These are phyloP conservation scores for Wickerhamomyces queroliae DNA, from an alignment of 805 yeast genomes.

Conservation along the genomic window DNA sequence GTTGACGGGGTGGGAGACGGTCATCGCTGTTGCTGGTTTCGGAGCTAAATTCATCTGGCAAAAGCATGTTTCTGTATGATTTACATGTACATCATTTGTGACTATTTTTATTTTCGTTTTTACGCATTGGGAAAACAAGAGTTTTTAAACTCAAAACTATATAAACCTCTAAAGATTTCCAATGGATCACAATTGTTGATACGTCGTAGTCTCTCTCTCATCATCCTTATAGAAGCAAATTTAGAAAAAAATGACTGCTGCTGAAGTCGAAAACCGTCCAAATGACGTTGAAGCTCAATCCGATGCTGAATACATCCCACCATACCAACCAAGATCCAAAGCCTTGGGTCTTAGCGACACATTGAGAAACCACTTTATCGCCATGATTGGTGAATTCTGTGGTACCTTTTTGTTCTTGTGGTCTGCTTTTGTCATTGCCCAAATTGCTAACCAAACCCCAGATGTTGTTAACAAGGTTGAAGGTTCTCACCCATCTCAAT, in stretches of 20 bases:
- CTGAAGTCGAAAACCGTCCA: conserved; percentile 5
- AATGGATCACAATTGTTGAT: too few relatives aligned
- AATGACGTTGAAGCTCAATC: conserved; percentile 35
- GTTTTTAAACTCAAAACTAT: too few relatives aligned
- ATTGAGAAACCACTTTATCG: conserved; percentile 56
- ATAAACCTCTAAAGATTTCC: too few relatives aligned
- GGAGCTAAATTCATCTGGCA: too few relatives aligned
- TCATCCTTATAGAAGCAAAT: too few relatives aligned
- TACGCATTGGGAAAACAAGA: too few relatives aligned
- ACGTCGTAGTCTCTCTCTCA: too few relatives aligned
- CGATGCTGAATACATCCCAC: conserved; percentile 32
- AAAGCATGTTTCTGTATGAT: too few relatives aligned
- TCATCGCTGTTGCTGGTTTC: too few relatives aligned
- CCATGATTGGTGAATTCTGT: conserved; percentile 73
- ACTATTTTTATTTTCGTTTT: too few relatives aligned
- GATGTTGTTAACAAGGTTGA: conserved; percentile 28
- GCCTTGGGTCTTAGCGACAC: conserved; percentile 35
- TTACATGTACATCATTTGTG: too few relatives aligned
- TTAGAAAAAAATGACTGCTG: conserved; percentile 13
- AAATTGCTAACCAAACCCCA: conserved; percentile 56
- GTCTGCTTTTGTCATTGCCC: conserved; percentile 79
- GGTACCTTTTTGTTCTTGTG: conserved; percentile 84
- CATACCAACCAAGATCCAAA: conserved; percentile 26
- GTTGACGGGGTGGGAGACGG: too few relatives aligned
- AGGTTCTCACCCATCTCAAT: conserved; percentile 58